Percentiles rank a stretch among this genome's conserved stretches.
Evolutionary conservation across 2,329 filamentous ascomycete species (phyloP).

Genomic region (Cordyceps javanica): DNA sequence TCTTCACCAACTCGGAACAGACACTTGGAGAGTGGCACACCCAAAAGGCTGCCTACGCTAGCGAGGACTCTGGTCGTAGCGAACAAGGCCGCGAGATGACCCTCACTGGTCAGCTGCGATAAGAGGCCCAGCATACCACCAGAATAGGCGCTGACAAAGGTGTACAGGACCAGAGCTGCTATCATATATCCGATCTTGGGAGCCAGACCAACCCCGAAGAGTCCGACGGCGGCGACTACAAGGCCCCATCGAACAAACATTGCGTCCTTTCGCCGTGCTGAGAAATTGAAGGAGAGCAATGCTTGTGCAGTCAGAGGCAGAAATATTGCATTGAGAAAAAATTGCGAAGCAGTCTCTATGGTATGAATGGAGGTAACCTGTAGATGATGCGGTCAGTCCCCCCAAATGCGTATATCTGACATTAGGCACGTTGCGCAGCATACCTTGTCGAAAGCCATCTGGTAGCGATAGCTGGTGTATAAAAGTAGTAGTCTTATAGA

Average conservation of each 20-base stretch:
- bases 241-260: background rate
- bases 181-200: background rate
- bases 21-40: background rate
- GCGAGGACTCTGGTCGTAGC: background rate
- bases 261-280: background rate
- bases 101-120: background rate
- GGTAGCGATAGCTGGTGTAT: background rate
- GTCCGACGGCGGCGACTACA: background rate
- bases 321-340: background rate
- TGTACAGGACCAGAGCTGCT: background rate
- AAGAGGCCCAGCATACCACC: background rate
- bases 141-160: background rate
- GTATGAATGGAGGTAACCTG: background rate
- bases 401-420: background rate
- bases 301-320: background rate
- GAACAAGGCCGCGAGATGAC: background rate
- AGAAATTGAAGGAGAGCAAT: background rate
- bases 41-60: background rate
- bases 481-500: too few species aligned
- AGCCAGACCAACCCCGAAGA: background rate
- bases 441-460: background rate
- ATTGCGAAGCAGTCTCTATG: background rate
- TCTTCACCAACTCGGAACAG: background rate
- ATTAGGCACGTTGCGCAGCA: background rate
- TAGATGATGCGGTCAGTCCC: background rate